Evolutionary conservation across 108 stramenopile genomes (phyloP), one percentile per base, ranked within the genome.

Genomic region (Cyclotella sp.): DNA sequence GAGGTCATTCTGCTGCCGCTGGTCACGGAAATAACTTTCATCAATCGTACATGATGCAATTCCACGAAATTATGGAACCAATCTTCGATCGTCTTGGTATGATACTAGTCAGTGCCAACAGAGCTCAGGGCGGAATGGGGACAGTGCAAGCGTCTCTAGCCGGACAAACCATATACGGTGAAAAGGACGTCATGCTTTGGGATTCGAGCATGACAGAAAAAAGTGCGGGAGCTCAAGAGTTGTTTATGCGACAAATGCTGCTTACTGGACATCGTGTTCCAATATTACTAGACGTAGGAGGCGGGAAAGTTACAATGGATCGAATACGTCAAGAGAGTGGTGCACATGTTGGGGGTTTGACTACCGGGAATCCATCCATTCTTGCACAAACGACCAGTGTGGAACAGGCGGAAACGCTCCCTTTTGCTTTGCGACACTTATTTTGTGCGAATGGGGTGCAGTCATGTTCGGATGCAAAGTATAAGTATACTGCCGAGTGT

Each of bases 11-110:
- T 57, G 73, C 80, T 0, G 75, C 75, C 21, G 75, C 75, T 18
- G 75, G 75, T 26, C 75, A 76, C 49, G 79, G 79, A 16, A 80
- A 80, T 49, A 80, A 80, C 45, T 80, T 80, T 34, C 57, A 67
- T 60, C 79, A 80, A 52, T 59, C 64, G 51, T 80, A 80, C 61
- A 82, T 85, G 65, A 87, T 89, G 84, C 69, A 86, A 67, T 86
- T 90, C 54, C 74, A 85, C 24, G 42, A 76, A 0, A 58, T 87
- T 18, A 87, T 90, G 86, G 89, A 87, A 71, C 87, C 86, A 45
- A 76, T 89, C 6, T 78, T 89, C 46, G 75, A 83, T 61, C 73
- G 71, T 0, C 60, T 89, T 40, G 86, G 86, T 19, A 77, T 89
- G 74, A 47, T 73, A 27, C 60, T 89, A 13, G 84, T 87, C 28